Evolutionary conservation across 2,329 filamentous ascomycete species (phyloP).

Genomic region (Lecanicillium sp.): DNA sequence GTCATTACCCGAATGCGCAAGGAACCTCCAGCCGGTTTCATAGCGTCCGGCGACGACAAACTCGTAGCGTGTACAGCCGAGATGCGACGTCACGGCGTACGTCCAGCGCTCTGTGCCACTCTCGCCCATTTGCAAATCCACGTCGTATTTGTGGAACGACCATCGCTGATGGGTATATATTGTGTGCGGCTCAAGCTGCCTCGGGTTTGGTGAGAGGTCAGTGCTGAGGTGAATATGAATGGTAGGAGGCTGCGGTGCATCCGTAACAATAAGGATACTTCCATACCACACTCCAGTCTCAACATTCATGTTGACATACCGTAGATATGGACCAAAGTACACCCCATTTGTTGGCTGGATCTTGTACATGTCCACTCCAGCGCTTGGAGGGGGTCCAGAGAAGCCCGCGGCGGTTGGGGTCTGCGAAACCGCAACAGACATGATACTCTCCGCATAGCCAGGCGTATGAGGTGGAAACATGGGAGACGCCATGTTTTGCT

Average conservation of each 20-base stretch:
- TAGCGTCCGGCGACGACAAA: constrained; percentile 87
- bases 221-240: constrained; percentile 89
- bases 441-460: constrained; percentile 76
- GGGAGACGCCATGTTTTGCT: constrained; percentile 58
- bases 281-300: constrained; percentile 87
- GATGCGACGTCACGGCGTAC: constrained; percentile 92
- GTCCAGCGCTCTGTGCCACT: constrained; percentile 80
- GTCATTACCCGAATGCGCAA: constrained; percentile 93
- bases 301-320: constrained; percentile 96
- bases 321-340: constrained; percentile 92
- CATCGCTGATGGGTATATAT: constrained; percentile 89
- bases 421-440: constrained; percentile 67
- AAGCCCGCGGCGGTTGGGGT: constrained; percentile 76
- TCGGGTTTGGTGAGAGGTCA: constrained; percentile 86
- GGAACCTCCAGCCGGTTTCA: constrained; percentile 91
- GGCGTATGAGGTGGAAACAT: constrained; percentile 77
- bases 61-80: constrained; percentile 96
- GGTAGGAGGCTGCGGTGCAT: constrained; percentile 84
- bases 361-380: constrained; percentile 91
- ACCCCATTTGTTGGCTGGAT: constrained; percentile 90
- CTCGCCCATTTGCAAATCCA: constrained; percentile 86
- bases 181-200: constrained; percentile 71
- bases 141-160: constrained; percentile 92
- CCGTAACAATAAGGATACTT: constrained; percentile 87
- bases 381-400: constrained; percentile 76